Conservation (phyloP, 2,329 filamentous ascomycete species). For the Chalara sp. region DNA sequence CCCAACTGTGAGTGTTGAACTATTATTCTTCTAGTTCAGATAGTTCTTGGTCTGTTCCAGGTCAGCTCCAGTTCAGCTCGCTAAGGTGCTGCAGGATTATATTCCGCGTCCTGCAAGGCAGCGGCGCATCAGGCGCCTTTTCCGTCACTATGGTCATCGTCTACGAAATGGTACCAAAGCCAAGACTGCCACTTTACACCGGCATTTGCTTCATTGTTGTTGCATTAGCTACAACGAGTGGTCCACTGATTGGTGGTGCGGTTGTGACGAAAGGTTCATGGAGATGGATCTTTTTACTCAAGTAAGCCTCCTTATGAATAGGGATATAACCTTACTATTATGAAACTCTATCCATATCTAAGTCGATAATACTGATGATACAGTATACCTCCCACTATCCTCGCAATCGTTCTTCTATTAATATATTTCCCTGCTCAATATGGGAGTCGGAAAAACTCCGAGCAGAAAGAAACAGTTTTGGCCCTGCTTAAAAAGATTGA, state of each 20-base stretch:
- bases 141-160: slow-evolving; percentile 40
- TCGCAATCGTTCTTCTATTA: not conserved
- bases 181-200: slow-evolving; percentile 34
- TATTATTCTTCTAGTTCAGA: no score
- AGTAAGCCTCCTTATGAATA: not conserved
- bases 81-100: slow-evolving; percentile 3
- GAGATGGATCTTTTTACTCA: slow-evolving; percentile 24
- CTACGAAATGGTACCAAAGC: slow-evolving; percentile 40
- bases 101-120: slow-evolving; percentile 28
- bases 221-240: slow-evolving; percentile 14
- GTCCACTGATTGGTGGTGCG: slow-evolving; percentile 25
- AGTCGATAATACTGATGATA: not conserved
- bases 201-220: slow-evolving; percentile 6
- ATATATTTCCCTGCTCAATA: not conserved
- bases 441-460: not conserved
- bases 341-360: not conserved
- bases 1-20: slow-evolving; percentile 6
- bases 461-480: not conserved
- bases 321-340: not conserved
- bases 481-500: not conserved
- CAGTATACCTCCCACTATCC: not conserved
- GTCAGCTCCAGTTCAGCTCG: not conserved
- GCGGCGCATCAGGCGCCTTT: slow-evolving; percentile 39
- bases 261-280: slow-evolving; percentile 28
- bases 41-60: not conserved